Evolutionary conservation across 768 basidiomycete species (phyloP), one percentile per base, ranked within the genome.

Genomic region (Coprinopsis marcescibilis): DNA sequence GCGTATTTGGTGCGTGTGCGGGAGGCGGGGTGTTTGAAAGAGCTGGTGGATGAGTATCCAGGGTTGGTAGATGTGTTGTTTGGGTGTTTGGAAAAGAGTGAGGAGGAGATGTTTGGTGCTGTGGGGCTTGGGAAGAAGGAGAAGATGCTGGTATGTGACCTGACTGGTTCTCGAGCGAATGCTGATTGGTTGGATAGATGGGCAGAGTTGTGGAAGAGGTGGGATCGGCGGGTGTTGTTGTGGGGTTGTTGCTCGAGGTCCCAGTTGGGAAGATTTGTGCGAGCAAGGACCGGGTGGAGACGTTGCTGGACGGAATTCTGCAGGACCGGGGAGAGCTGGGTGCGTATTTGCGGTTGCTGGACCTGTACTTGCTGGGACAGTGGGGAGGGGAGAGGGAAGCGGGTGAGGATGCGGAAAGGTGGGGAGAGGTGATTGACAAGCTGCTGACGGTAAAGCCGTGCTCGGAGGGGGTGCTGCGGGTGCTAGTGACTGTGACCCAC

Each of bases 401-500:
- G 33, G 50, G 52, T 14, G 33, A 32, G 10, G 57, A 56, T 26
- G 26, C 49, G 34, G 30, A 3, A 15, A 43, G 43, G 44, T 34
- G 48, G 14, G 43, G 37, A 34, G 37, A 34, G n/a, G n/a, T n/a
- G n/a, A n/a, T n/a, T n/a, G n/a, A n/a, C n/a, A n/a, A n/a, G 38
- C 35, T 27, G 62, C 60, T 30, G 33, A 19, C 36, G 70, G 73
- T 70, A 3, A 64, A 63, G 42, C 68, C 64, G 53, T 84, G 81
- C 49, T 58, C 81, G 27, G 78, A 83, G 37, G 67, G 75, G 1
- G 65, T 72, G 2, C 68, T 89, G 3, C 79, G 85, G 1, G 76
- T 86, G 11, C 74, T 89, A 29, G 80, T 89, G 46, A 83, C 78
- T 41, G 64, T 89, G 6, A 86, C 85, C 0, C 85, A 89, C 54